Evolutionary conservation across 2,329 filamentous ascomycete genomes (phyloP), one percentile per base, ranked within the genome.

Genomic region (Ophioceras dolichostomum): DNA sequence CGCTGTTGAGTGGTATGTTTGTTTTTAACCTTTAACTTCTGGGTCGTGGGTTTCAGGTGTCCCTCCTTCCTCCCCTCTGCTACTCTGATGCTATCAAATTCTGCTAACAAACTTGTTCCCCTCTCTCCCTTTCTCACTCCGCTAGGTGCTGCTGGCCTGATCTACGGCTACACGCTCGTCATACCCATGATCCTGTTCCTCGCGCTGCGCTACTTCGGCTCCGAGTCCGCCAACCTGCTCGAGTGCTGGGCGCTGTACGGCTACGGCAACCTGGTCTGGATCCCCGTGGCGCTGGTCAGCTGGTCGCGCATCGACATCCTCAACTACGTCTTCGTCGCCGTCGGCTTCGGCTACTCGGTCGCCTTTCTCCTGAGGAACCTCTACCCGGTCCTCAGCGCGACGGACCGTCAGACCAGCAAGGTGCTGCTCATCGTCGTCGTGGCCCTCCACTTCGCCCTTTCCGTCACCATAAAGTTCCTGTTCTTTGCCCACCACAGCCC

Each of bases 241-340:
- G 91, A 98, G 65, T 94, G 87, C 67, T 88, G 85, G 78, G 84
- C 87, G 41, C 67, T 98, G 26, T 98, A 96, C 59, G 91, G 91
- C 38, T 98, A 98, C 66, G 76, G 83, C 40, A 98, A 98, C 63
- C 67, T 98, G 51, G 85, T 98, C 53, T 98, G 91, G 91, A 88
- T 98, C 49, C 85, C 83, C 3, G 88, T 98, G 31, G 88, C 91
- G 34, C 63, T 94, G 44, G 84, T 95, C 47, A 87, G 82, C 55
- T 95, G 88, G 83, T 89, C 83, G 45, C 82, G 83, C 37, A 65
- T 95, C 49, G 78, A 76, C 38, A 76, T 86, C 39, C 73, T 98
- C 47, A 98, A 98, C 65, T 96, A 85, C 73, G 75, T 86, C 14
- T 94, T 98, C 57, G 88, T 95, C 13, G 87, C 74, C 21, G 69